phyloP scores from a whole-genome alignment of 306 rosid genomes.

The Prunus dulcis region DNA sequence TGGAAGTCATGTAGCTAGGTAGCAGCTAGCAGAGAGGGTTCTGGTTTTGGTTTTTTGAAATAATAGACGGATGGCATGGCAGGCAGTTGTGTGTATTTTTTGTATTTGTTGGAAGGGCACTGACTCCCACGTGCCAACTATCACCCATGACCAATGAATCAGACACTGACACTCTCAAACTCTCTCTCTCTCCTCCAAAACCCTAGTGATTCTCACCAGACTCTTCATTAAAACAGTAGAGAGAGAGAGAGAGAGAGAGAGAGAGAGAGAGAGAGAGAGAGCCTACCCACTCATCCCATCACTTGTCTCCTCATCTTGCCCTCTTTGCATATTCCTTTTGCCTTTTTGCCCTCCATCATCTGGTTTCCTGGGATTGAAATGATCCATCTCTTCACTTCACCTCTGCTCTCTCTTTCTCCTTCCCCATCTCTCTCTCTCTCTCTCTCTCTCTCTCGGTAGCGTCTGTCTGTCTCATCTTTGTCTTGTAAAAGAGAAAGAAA shows the following conservation, averaged over 20 bases:
- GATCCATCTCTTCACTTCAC: constrained; percentile 9
- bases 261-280: neutral
- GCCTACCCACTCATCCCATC: neutral
- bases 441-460: neutral
- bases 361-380: constrained; percentile 11
- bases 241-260: neutral
- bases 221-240: constrained; percentile 31
- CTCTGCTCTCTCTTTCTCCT: neutral
- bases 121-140: constrained; percentile 48
- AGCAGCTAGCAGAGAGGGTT: neutral
- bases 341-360: constrained; percentile 29
- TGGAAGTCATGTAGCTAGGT: neutral
- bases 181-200: neutral
- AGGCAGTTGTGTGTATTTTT: neutral
- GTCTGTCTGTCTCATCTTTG: neutral
- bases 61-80: neutral
- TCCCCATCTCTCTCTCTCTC: neutral
- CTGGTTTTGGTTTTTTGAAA: neutral
- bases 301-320: constrained; percentile 15
- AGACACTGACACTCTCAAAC: constrained; percentile 11
- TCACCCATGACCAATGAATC: constrained; percentile 7
- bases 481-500: neutral
- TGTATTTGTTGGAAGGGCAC: constrained; percentile 28
- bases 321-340: constrained; percentile 56
- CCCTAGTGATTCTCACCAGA: constrained; percentile 12